Percentiles rank a stretch among this genome's conserved stretches.
phyloP scores from a whole-genome alignment of 139 green algal species.

The Micractinium sp. region DNA sequence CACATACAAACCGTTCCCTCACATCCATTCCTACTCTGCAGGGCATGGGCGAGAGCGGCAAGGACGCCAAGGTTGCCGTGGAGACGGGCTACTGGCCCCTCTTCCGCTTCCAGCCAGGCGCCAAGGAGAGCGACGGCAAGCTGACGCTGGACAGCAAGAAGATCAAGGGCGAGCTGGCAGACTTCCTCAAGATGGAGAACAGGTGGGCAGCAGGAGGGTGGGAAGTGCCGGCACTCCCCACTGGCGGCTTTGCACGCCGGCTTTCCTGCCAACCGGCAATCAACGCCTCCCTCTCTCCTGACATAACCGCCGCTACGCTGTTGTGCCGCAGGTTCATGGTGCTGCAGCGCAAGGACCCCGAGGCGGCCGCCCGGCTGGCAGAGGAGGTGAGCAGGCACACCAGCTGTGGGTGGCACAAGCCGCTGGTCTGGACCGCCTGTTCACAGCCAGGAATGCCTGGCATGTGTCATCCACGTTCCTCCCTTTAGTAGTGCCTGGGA shows the following conservation, averaged over 20 bases:
- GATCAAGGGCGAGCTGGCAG: constrained; percentile 59
- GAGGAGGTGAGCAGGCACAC: constrained; percentile 1
- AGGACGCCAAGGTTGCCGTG: constrained; percentile 46
- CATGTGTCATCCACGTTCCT: no score
- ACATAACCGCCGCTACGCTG: no score
- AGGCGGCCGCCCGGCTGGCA: constrained; percentile 42
- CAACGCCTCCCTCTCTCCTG: no score
- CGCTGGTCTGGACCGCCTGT: no score
- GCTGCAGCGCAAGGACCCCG: constrained; percentile 52
- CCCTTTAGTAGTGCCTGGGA: no score
- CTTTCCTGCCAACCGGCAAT: not conserved
- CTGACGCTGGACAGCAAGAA: constrained; percentile 62
- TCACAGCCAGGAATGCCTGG: no score
- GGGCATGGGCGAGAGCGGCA: constrained; percentile 50
- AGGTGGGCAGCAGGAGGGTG: constrained; percentile 13
- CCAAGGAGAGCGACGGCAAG: constrained; percentile 32
- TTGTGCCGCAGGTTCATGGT: constrained; percentile 40
- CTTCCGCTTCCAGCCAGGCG: constrained; percentile 48
- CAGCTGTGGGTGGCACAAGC: no score
- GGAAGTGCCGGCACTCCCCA: no score
- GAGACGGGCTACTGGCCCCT: constrained; percentile 64
- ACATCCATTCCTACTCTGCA: no score
- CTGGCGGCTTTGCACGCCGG: not conserved
- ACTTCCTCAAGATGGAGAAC: constrained; percentile 58
- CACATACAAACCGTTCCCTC: no score